Evolutionary conservation across 176 grass and related monocot genomes (phyloP).

Genomic region (Musa acuminata): DNA sequence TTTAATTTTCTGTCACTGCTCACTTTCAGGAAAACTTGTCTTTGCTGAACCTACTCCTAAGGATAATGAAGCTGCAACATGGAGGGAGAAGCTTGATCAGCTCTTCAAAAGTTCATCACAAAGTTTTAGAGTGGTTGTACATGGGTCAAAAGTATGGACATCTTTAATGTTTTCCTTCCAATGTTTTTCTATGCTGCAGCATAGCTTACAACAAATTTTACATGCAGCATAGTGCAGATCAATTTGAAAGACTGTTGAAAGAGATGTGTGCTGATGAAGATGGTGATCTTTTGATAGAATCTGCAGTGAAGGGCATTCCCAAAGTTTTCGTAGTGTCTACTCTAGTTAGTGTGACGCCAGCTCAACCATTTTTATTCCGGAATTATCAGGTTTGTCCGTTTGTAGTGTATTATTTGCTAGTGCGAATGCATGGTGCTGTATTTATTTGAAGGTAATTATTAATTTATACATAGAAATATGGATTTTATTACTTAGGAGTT

Average conservation of each 20-base stretch:
- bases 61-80: conserved; percentile 77
- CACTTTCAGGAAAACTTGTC: conserved; percentile 72
- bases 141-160: conserved; percentile 81
- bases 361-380: conserved; percentile 89
- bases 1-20: conserved; percentile 20
- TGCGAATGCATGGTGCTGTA: neutral
- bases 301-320: conserved; percentile 81
- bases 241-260: conserved; percentile 86
- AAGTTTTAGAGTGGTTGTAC: conserved; percentile 97
- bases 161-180: neutral
- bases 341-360: conserved; percentile 85
- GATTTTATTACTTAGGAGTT: no score
- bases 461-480: no score
- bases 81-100: conserved; percentile 93
- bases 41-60: conserved; percentile 93
- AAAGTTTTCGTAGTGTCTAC: conserved; percentile 98
- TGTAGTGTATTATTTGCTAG: conserved; percentile 8
- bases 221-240: conserved; percentile 97
- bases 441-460: neutral
- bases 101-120: conserved; percentile 98
- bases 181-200: conserved; percentile 9
- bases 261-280: conserved; percentile 94
- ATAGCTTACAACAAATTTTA: conserved; percentile 9
- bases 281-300: conserved; percentile 95
- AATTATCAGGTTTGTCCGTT: conserved; percentile 83